Conservation (phyloP, 208 protist species). For the Acanthamoeba lenticulata region DNA sequence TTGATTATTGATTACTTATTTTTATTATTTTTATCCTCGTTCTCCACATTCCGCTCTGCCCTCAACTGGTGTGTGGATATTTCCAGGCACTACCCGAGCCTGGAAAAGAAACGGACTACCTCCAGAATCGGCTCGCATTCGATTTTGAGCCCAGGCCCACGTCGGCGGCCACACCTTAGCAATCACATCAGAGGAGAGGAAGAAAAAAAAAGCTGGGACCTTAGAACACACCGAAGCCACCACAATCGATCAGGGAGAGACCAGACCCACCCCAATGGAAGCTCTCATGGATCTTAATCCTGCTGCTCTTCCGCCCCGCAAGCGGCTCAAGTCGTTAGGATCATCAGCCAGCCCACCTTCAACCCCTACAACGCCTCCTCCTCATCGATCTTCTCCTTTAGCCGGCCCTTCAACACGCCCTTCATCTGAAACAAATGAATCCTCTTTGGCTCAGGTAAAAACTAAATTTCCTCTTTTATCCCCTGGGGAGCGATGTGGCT, state of each 20-base stretch:
- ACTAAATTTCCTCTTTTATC: too few relatives aligned
- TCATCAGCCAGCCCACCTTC: neutral
- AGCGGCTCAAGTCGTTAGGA: neutral
- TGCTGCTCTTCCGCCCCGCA: neutral
- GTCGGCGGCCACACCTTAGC: too few relatives aligned
- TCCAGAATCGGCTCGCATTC: too few relatives aligned
- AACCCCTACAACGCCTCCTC: neutral
- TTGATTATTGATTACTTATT: neutral
- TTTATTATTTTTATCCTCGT: neutral
- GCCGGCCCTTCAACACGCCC: neutral
- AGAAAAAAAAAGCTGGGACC: neutral
- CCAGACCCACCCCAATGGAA: too few relatives aligned
- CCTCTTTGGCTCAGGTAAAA: too few relatives aligned
- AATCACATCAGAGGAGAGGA: too few relatives aligned
- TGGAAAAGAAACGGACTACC: too few relatives aligned
- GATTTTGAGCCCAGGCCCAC: too few relatives aligned
- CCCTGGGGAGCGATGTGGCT: too few relatives aligned
- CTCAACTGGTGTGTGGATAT: neutral
- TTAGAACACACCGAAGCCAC: neutral
- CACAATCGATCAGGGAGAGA: neutral
- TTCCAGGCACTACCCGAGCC: neutral
- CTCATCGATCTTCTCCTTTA: neutral
- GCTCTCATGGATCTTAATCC: neutral
- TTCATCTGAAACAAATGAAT: too few relatives aligned
- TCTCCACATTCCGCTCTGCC: neutral